These are phyloP conservation scores for Fusarium duplospermum DNA, from an alignment of 2,329 filamentous ascomycete species.

Conservation along the genomic window DNA sequence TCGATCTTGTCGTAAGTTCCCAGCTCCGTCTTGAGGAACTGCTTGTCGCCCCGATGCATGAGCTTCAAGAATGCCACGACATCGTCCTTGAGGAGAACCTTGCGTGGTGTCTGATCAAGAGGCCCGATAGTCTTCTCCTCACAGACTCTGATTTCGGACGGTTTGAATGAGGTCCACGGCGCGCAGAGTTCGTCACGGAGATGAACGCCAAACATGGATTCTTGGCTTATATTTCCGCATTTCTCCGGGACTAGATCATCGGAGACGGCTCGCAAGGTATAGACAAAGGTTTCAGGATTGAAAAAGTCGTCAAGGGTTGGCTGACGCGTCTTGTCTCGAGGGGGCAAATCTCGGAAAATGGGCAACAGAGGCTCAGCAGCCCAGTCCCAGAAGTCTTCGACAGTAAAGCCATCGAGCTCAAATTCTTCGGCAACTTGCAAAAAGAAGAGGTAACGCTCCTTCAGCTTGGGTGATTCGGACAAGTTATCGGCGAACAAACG, in stretches of 20 bases:
- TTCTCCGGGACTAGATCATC: slow-evolving; percentile 12
- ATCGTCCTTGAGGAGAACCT: slow-evolving; percentile 15
- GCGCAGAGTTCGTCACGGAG: slow-evolving; percentile 17
- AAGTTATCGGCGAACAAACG: slow-evolving; percentile 32
- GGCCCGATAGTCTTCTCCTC: not conserved
- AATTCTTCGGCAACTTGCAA: slow-evolving; percentile 35
- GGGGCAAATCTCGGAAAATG: not conserved
- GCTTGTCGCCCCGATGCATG: slow-evolving; percentile 5
- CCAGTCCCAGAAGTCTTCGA: slow-evolving; percentile 43
- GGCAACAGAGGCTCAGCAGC: slow-evolving; percentile 21
- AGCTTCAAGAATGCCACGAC: slow-evolving; percentile 19
- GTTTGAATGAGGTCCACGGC: slow-evolving; percentile 21
- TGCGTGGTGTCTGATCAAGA: slow-evolving; percentile 2
- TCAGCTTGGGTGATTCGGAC: slow-evolving; percentile 24
- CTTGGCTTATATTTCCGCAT: not conserved
- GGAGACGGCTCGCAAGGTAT: slow-evolving; percentile 20
- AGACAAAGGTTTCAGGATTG: slow-evolving; percentile 18
- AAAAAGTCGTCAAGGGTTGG: slow-evolving; percentile 23
- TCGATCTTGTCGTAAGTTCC: slow-evolving; percentile 22
- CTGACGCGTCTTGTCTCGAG: not conserved
- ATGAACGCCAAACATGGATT: slow-evolving; percentile 1
- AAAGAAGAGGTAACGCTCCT: slow-evolving; percentile 38
- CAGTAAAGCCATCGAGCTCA: slow-evolving; percentile 35
- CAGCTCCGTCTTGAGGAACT: slow-evolving; percentile 17
- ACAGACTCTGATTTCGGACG: slow-evolving; percentile 14